Base-by-base conservation (phyloP, 1,284 basidiomycete species). In the Tilletia caries region DNA sequence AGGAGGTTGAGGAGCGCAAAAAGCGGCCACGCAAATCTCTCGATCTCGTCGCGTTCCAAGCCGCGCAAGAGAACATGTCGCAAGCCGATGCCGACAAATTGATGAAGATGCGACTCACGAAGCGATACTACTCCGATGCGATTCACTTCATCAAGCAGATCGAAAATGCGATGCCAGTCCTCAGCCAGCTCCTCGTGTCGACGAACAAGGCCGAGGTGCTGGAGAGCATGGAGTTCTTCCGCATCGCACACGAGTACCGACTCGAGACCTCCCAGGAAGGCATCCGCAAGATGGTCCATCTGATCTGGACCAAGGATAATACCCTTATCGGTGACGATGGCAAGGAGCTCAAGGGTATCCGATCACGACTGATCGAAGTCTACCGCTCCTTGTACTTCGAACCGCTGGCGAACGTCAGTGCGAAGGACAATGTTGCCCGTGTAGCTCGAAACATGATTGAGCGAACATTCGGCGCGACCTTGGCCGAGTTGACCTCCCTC, bases 221-320 rank as follows among this genome's bases (percentile, higher is more conserved):
- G 72, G 95, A 98, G 83, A 88, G 92, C 12, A 98, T 98, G 86
- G 91, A 96, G 67, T 98, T 97, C 84, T 98, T 95, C 88, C 88
- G 90, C 67, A 88, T 91, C 10, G 89, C 91, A 0, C 88, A 90
- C 80, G 91, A 91, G 81, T 97, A 96, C 84, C 87, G 91, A 77
- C 88, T 98, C 67, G 87, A 89, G 25, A 88, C 88, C 41, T 76
- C 75, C 66, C 65, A 23, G 34, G 70, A 84, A 15, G 94, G 94
- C 0, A 91, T 99, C 79, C 93, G 92, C 85, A 92, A 91, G 80
- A 98, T 98, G 95, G 83, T 99, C 5, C 96, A 98, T 84, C 87
- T 99, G 44, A 93, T 99, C 78, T 98, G 96, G 96, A 88, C 89
- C 15, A 98, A 98, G 82, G 95, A 98, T 83, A 94, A 94, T 82